Evolutionary conservation across 129 eudicot genomes (phyloP).

Genomic region (Flaveria sonorensis): DNA sequence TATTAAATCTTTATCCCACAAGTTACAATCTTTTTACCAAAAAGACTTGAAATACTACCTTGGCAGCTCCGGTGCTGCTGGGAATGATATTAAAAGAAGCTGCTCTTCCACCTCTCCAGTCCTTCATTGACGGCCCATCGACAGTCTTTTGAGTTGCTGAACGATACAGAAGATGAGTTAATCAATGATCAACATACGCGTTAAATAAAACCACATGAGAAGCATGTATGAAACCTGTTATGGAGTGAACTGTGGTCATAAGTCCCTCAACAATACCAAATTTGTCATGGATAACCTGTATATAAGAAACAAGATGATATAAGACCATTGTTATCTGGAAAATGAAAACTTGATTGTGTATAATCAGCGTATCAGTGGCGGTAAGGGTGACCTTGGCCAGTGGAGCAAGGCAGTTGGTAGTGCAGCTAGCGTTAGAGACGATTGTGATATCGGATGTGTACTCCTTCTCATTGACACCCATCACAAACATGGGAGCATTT

Average conservation of each 20-base stretch:
- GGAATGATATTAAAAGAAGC: constrained; percentile 85
- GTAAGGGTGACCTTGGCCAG: constrained; percentile 24
- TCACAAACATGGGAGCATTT: constrained; percentile 83
- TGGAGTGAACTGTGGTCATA: constrained; percentile 73
- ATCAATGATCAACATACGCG: not conserved
- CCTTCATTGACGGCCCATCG: constrained; percentile 86
- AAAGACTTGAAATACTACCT: constrained; percentile 37
- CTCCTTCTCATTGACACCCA: constrained; percentile 43
- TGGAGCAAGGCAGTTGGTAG: constrained; percentile 41
- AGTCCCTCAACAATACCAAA: constrained; percentile 84
- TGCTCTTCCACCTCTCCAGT: constrained; percentile 90
- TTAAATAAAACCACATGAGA: not conserved
- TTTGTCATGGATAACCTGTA: constrained; percentile 65
- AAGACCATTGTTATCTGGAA: not conserved
- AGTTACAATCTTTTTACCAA: not conserved
- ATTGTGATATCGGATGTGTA: constrained; percentile 35
- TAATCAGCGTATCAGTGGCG: not conserved
- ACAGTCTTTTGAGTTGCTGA: constrained; percentile 78
- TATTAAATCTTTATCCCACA: not conserved
- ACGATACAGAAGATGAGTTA: constrained; percentile 10
- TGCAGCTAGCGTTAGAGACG: constrained; percentile 39
- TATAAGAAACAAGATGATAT: not conserved
- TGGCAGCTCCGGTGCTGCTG: constrained; percentile 89
- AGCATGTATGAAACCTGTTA: constrained; percentile 47
- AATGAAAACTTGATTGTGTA: not conserved